These are phyloP conservation scores for Cicer yamashitae DNA, from an alignment of 306 rosid species.

Conservation along the genomic window DNA sequence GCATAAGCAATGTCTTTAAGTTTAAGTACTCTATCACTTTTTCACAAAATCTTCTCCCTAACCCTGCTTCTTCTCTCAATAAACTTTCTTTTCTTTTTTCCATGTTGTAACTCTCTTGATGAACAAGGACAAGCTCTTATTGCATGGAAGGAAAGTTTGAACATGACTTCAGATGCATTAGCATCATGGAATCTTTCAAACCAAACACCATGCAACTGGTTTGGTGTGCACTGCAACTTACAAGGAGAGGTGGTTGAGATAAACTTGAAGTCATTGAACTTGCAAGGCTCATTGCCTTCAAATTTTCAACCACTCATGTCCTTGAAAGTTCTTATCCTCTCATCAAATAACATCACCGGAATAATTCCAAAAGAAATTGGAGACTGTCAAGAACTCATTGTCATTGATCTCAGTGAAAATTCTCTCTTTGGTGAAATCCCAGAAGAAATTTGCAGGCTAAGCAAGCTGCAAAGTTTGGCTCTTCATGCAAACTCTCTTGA, in stretches of 20 bases:
- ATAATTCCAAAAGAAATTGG: slow-evolving; percentile 73
- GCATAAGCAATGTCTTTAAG: slow-evolving; percentile 69
- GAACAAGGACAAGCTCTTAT: slow-evolving; percentile 85
- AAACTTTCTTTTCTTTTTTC: slow-evolving; percentile 60
- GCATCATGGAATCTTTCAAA: slow-evolving; percentile 69
- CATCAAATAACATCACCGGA: slow-evolving; percentile 72
- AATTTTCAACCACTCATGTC: slow-evolving; percentile 66
- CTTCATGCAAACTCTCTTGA: slow-evolving; percentile 67
- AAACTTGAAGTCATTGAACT: slow-evolving; percentile 57
- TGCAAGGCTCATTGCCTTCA: slow-evolving; percentile 80
- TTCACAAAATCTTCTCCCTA: slow-evolving; percentile 58
- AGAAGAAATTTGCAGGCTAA: slow-evolving; percentile 69
- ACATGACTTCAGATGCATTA: slow-evolving; percentile 53
- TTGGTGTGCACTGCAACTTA: slow-evolving; percentile 71
- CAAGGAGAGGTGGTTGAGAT: slow-evolving; percentile 67
- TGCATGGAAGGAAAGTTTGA: slow-evolving; percentile 74
- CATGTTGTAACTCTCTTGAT: slow-evolving; percentile 67
- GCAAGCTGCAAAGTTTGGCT: slow-evolving; percentile 57
- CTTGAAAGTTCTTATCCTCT: slow-evolving; percentile 58
- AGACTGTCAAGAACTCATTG: slow-evolving; percentile 56
- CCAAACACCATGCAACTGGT: slow-evolving; percentile 79
- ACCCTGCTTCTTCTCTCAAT: slow-evolving; percentile 53
- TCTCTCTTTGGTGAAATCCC: slow-evolving; percentile 74
- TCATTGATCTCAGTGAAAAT: slow-evolving; percentile 70
- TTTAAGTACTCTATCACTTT: slow-evolving; percentile 54